Percentiles rank a stretch among this genome's conserved stretches.
Evolutionary conservation across 129 eudicot genomes (phyloP).

Genomic region (Helianthus tuberosus): DNA sequence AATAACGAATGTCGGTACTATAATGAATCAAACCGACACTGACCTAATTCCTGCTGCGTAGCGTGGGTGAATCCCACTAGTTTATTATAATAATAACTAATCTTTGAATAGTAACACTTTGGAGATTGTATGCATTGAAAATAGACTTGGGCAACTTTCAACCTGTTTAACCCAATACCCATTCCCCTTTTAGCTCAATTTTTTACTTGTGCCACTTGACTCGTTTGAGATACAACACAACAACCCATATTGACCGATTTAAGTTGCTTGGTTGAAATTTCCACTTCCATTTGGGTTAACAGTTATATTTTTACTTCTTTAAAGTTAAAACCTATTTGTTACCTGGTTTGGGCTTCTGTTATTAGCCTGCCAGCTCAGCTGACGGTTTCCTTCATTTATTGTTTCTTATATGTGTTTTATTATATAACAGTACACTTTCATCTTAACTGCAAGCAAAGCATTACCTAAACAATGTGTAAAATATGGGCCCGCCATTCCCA

Average conservation of each 20-base stretch:
- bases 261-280: not conserved
- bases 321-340: not conserved
- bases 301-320: not conserved
- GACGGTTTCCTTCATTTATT: not conserved
- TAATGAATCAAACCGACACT: too few species aligned
- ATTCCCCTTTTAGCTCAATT: not conserved
- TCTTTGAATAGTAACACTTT: not conserved
- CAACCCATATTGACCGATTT: not conserved
- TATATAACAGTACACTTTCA: conserved; percentile 79
- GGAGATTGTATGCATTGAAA: conserved; percentile 1
- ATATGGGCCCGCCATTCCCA: conserved; percentile 73
- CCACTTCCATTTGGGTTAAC: not conserved
- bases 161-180: not conserved
- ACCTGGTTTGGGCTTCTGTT: conserved; percentile 7
- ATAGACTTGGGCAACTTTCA: not conserved
- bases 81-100: not conserved
- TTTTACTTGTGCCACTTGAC: not conserved
- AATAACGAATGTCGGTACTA: too few species aligned
- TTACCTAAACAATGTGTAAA: conserved; percentile 77
- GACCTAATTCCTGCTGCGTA: too few species aligned
- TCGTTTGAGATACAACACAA: not conserved
- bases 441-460: conserved; percentile 90
- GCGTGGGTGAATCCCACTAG: too few species aligned
- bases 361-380: conserved; percentile 3
- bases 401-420: conserved; percentile 18